Evolutionary conservation across 2,329 filamentous ascomycete species (phyloP), one percentile per base, ranked within the genome.

Genomic region (Zymoseptoria passerinii): DNA sequence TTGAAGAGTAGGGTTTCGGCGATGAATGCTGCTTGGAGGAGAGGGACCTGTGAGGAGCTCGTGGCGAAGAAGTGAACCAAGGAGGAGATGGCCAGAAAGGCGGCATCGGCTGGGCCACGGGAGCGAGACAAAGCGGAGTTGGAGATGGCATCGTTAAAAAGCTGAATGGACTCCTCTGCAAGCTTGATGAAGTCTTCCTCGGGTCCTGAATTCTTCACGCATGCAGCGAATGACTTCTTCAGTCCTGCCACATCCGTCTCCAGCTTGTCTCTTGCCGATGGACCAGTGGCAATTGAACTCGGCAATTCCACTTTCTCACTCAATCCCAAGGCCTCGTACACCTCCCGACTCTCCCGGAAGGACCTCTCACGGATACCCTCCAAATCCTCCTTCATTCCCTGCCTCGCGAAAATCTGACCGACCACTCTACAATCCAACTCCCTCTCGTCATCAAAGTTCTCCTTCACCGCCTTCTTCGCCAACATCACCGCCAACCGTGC

Each of bases 21-120:
- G 5, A 72, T 59, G 52, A 62, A 69, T 8, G 68, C 66, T 1
- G 71, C 63, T 48, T 69, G 68, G 10, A 73, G 62, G 8, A 73
- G 64, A 28, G 67, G 61, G 4, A 53, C 52, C 5, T 58, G 52
- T 20, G 66, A 53, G 48, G 53, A 19, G 23, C 60, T 60, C 16
- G 62, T 57, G 13, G 65, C 59, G 55, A 61, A 71, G 13, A 67
- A 35, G 48, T 65, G 64, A 40, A 72, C 66, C 1, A 72, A 61
- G 3, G 67, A 67, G 28, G 71, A 70, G 35, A 73, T 64, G 13
- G 68, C 66, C 19, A 72, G 61, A 59, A 71, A 73, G 63, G 65
- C 70, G 19, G 64, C 62, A 55, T 71, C 66, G 27, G 65, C 69
- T 6, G 66, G 59, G 9, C 53, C 58, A n/a, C 56, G 60, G 54